phyloP scores from a whole-genome alignment of 2,329 filamentous ascomycete genomes.

The Xylariaceae sp. region DNA sequence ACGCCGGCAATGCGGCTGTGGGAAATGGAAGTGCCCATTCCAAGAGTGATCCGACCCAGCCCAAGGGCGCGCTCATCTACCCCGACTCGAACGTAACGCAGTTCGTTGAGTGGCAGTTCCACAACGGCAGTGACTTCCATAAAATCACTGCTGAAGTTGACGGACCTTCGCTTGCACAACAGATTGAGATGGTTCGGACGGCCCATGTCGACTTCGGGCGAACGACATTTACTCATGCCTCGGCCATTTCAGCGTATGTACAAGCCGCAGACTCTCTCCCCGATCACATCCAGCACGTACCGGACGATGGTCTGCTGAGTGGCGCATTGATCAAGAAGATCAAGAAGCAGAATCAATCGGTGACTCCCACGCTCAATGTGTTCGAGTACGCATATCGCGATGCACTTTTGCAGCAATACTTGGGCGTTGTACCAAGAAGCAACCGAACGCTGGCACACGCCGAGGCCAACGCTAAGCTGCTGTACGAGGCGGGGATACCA shows the following conservation, averaged over 20 bases:
- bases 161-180: constrained; percentile 18
- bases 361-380: constrained; percentile 24
- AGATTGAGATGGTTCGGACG: constrained; percentile 20
- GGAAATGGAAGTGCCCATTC: too few species aligned
- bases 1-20: too few species aligned
- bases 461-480: constrained; percentile 40
- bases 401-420: constrained; percentile 15
- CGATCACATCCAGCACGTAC: constrained; percentile 24
- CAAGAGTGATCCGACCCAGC: too few species aligned
- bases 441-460: too few species aligned
- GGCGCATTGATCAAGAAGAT: constrained; percentile 13
- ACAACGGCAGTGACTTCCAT: too few species aligned
- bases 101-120: too few species aligned
- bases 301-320: constrained; percentile 20
- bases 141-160: too few species aligned
- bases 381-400: constrained; percentile 23
- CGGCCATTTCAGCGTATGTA: constrained; percentile 11
- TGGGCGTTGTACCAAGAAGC: constrained; percentile 13
- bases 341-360: constrained; percentile 14
- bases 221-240: constrained; percentile 21
- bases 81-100: constrained; percentile 13
- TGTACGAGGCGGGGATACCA: constrained; percentile 26
- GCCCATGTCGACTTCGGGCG: too few species aligned
- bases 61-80: constrained; percentile 12
- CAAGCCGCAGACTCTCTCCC: too few species aligned